These are phyloP conservation scores for Monosporascus sp. DNA, from an alignment of 2,329 filamentous ascomycete species.

Conservation along the genomic window DNA sequence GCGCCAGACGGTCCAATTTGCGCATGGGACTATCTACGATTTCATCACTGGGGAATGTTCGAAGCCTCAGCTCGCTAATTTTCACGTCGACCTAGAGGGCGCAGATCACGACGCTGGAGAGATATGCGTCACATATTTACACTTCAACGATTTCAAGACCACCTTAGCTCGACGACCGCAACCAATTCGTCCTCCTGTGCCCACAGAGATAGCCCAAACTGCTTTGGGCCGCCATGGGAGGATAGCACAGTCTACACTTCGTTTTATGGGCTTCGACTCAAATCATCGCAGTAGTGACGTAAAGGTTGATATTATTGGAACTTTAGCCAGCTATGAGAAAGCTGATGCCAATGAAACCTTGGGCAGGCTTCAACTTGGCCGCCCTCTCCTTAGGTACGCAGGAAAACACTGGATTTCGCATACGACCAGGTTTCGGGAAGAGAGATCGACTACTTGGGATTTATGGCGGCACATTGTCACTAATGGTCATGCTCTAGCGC, in stretches of 20 bases:
- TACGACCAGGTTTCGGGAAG: slow-evolving; percentile 4
- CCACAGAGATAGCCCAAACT: neutral
- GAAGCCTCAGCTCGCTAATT: slow-evolving; percentile 1
- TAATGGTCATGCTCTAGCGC: neutral
- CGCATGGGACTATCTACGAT: slow-evolving; percentile 20
- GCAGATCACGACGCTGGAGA: slow-evolving; percentile 27
- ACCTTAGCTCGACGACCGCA: slow-evolving; percentile 27
- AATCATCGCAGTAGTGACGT: neutral
- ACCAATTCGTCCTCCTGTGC: neutral
- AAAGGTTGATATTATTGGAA: too few species aligned
- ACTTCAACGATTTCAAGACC: slow-evolving; percentile 33
- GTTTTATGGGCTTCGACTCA: neutral
- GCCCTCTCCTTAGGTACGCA: slow-evolving; percentile 8
- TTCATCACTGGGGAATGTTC: slow-evolving; percentile 15
- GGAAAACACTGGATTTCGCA: slow-evolving; percentile 9
- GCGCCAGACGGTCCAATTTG: slow-evolving; percentile 9
- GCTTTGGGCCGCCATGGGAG: neutral
- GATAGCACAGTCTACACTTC: neutral
- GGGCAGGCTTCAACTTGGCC: neutral
- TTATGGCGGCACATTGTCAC: slow-evolving; percentile 2
- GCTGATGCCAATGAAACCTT: too few species aligned
- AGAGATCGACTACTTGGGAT: slow-evolving; percentile 4
- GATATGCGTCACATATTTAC: slow-evolving; percentile 34
- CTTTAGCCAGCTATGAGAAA: neutral
- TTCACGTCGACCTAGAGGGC: slow-evolving; percentile 19